These are phyloP conservation scores for Aspergillus felis DNA, from an alignment of 2,329 filamentous ascomycete genomes.

Conservation along the genomic window DNA sequence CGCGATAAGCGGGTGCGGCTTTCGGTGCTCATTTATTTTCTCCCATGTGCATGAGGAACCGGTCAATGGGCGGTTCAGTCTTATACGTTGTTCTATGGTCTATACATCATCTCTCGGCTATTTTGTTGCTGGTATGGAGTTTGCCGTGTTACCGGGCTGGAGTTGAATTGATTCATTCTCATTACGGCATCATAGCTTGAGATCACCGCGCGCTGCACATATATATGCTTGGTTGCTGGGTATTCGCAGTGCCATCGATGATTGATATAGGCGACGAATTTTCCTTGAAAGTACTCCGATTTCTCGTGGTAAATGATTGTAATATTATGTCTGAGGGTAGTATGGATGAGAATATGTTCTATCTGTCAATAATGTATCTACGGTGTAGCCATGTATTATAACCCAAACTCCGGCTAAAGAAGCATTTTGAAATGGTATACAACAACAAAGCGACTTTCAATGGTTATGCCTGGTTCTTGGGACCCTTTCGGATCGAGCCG, in stretches of 20 bases:
- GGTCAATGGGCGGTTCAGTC: neutral
- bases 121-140: neutral
- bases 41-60: slow-evolving; percentile 23
- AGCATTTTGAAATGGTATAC: neutral
- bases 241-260: neutral
- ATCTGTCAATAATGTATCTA: neutral
- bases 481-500: slow-evolving; percentile 26
- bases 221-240: neutral
- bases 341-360: neutral
- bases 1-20: neutral
- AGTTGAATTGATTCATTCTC: neutral
- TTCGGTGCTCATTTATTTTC: slow-evolving; percentile 25
- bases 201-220: neutral
- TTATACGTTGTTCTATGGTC: slow-evolving; percentile 17
- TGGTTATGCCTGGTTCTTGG: slow-evolving; percentile 17
- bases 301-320: neutral
- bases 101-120: neutral
- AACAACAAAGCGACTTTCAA: neutral
- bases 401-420: neutral
- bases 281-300: no score
- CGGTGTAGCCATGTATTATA: neutral
- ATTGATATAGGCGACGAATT: no score
- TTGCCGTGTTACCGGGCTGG: neutral
- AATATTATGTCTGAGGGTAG: neutral
- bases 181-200: neutral